Evolutionary conservation across 148 eudicot genomes (phyloP), one percentile per base, ranked within the genome.

Genomic region (Fagopyrum homotropicum): DNA sequence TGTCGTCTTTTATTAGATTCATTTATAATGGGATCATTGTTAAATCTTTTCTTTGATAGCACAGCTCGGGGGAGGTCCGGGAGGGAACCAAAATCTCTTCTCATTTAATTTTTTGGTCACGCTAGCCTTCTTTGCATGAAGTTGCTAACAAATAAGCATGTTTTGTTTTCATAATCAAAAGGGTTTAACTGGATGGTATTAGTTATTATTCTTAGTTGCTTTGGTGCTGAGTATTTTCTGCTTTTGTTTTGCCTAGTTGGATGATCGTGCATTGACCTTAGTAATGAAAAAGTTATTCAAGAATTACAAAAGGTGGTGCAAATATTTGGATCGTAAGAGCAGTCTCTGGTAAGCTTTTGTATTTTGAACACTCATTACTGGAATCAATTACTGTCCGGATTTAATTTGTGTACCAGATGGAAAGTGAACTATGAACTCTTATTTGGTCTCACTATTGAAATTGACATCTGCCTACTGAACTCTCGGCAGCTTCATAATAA

Each of bases 261-360:
- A 96, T 85, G 99, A 96, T 71, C 95, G 98, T 46, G 94, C 99
- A 64, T 79, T 96, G 75, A 84, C 89, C 60, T 92, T 87, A 83
- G 99, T 96, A 79, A 96, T 96, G 99, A 96, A 92, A 86, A 96
- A 91, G 80, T 96, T 96, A 82, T 96, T 96, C 89, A 92, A 92
- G 84, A 92, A 88, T 85, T 96, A 92, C 85, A 96, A 92, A 78
- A 96, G 82, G 77, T 96, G 99, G 99, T 96, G 99, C 99, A 90
- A 88, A 80, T 96, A 90, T 82, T 86, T 96, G 86, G 99, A 88
- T 77, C 97, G 99, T 30, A 96, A 92, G 81, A 96, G 99, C 81
- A 96, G 99, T 81, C 95, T 96, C 43, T 96, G 99, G 99, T 96
- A 76, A 84, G 91, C 69, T 78, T 77, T 74, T 47, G 17, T 50